Percentiles rank a stretch among this genome's conserved stretches.
Evolutionary conservation across 2,329 filamentous ascomycete species (phyloP).

Genomic region (Fusarium sp.): DNA sequence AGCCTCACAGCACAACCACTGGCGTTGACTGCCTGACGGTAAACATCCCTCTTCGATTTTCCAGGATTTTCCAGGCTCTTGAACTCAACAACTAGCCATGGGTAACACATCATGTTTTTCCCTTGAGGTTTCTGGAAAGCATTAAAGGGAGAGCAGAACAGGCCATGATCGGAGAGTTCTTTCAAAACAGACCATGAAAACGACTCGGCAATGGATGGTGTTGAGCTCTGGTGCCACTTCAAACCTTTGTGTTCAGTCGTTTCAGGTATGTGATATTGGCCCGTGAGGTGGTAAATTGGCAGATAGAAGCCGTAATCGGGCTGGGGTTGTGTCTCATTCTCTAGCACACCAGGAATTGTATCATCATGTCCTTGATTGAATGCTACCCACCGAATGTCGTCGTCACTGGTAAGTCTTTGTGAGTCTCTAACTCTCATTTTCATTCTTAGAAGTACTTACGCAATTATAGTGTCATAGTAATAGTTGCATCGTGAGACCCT

Average conservation of each 20-base stretch:
- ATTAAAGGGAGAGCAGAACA: background rate
- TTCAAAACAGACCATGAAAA: background rate
- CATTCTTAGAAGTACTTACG: background rate
- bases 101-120: background rate
- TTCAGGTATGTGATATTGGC: rapidly evolving
- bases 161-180: rapidly evolving
- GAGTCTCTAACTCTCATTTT: background rate
- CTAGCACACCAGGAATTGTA: no score
- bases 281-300: background rate
- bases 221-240: background rate
- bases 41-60: background rate
- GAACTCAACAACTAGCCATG: background rate
- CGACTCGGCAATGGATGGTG: background rate
- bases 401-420: rapidly evolving
- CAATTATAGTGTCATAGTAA: background rate
- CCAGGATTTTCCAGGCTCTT: background rate
- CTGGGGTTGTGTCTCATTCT: background rate
- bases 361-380: background rate
- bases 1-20: slow-evolving; percentile 35
- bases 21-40: slow-evolving; percentile 33
- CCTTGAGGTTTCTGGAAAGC: background rate
- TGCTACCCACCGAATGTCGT: background rate
- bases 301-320: background rate
- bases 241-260: rapidly evolving
- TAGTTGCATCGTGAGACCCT: background rate